These are phyloP conservation scores for Pseudogymnoascus sp. DNA, from an alignment of 2,329 filamentous ascomycete genomes.

Conservation along the genomic window DNA sequence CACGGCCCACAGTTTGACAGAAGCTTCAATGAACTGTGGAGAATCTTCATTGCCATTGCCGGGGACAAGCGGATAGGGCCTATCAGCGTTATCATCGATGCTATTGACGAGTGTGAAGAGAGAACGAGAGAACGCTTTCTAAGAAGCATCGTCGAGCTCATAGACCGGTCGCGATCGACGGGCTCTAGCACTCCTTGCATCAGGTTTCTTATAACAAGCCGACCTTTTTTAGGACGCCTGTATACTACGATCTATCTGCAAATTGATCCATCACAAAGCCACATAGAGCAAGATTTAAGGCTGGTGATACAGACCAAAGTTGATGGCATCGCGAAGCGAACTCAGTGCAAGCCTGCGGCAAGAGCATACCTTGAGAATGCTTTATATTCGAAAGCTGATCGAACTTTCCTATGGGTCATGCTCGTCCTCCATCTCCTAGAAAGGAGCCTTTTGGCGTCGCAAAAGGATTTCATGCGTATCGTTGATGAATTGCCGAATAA, in stretches of 20 bases:
- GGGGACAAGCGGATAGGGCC: slow-evolving; percentile 25
- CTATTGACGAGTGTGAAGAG: slow-evolving; percentile 33
- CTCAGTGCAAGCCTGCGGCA: slow-evolving; percentile 21
- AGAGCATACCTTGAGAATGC: slow-evolving; percentile 25
- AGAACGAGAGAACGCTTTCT: slow-evolving; percentile 24
- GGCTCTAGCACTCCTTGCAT: slow-evolving; percentile 20
- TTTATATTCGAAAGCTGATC: slow-evolving; percentile 28
- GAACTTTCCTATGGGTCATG: slow-evolving; percentile 33
- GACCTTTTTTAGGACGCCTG: slow-evolving; percentile 18
- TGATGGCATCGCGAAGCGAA: slow-evolving; percentile 26
- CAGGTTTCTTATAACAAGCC: slow-evolving; percentile 29
- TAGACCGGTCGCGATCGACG: slow-evolving; percentile 15
- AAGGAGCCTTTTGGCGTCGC: slow-evolving; percentile 21
- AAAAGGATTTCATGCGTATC: slow-evolving; percentile 26
- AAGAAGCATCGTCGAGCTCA: slow-evolving; percentile 21
- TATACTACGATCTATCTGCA: slow-evolving; percentile 18
- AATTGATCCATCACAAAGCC: slow-evolving; percentile 22
- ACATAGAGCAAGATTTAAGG: slow-evolving; percentile 26
- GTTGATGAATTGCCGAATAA: slow-evolving; percentile 27
- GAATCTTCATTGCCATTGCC: slow-evolving; percentile 28
- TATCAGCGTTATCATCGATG: slow-evolving; percentile 31
- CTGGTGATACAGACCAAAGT: slow-evolving; percentile 29
- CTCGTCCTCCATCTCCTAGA: slow-evolving; percentile 32
- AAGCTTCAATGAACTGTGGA: slow-evolving; percentile 31
- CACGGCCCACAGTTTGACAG: slow-evolving; percentile 27